Conservation (phyloP, 2,329 filamentous ascomycete species). For the Chrysosporium queenslandicum region DNA sequence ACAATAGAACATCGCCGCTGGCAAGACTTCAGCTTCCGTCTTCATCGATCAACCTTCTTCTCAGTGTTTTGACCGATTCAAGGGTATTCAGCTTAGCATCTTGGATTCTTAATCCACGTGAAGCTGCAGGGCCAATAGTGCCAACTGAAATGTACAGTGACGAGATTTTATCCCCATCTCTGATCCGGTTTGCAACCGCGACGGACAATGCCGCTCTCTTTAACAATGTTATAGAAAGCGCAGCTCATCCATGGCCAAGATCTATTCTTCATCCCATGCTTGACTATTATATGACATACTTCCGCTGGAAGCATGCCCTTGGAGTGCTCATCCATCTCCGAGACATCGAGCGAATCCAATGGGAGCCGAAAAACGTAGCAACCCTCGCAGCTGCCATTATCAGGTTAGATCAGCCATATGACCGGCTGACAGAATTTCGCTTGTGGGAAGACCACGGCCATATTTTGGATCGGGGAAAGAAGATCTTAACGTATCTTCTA, state of each 20-base stretch:
- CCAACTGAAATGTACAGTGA: constrained; percentile 37
- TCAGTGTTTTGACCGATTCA: constrained; percentile 11
- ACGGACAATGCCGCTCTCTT: constrained; percentile 35
- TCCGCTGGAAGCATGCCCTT: constrained; percentile 28
- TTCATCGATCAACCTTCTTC: constrained; percentile 9
- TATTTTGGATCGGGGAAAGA: constrained; percentile 23
- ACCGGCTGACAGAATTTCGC: background rate
- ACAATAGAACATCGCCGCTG: background rate
- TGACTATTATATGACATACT: constrained; percentile 27
- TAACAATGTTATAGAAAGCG: constrained; percentile 23
- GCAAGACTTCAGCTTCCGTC: constrained; percentile 6
- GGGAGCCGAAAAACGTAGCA: constrained; percentile 31
- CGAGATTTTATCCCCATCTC: constrained; percentile 41
- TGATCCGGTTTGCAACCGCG: constrained; percentile 46
- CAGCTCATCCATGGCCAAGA: constrained; percentile 26
- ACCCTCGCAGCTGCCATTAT: constrained; percentile 34
- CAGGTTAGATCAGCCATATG: constrained; percentile 22
- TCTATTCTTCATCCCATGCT: constrained; percentile 31
- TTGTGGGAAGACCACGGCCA: constrained; percentile 14
- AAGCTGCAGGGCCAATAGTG: constrained; percentile 36
- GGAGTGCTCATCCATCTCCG: constrained; percentile 28
- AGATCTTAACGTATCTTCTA: constrained; percentile 28
- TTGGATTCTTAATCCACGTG: constrained; percentile 44
- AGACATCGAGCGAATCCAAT: constrained; percentile 28
- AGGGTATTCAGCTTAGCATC: constrained; percentile 39